Percentiles rank a stretch among this genome's conserved stretches.
Evolutionary conservation across 805 yeast species (phyloP).

Genomic region (Hanseniaspora taiwanica): DNA sequence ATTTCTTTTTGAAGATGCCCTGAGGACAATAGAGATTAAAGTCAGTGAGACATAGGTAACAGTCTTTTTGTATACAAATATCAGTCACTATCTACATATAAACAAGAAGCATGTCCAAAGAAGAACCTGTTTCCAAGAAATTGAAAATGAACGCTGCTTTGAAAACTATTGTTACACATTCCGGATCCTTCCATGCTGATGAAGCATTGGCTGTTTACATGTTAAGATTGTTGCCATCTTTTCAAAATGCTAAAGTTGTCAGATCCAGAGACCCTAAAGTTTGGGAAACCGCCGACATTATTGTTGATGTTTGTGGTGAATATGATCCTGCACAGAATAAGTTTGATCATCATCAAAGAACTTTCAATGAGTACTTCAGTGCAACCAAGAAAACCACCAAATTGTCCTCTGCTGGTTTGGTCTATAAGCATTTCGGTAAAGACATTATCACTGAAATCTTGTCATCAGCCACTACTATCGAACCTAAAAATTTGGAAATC

Average conservation of each 20-base stretch:
- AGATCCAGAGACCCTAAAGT: constrained; percentile 75
- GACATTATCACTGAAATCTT: constrained; percentile 40
- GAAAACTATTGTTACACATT: constrained; percentile 69
- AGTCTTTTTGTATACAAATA: background rate
- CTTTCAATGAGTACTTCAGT: constrained; percentile 61
- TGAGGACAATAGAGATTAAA: too few relatives aligned
- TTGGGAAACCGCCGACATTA: constrained; percentile 82
- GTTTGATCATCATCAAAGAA: constrained; percentile 96
- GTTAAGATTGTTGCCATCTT: constrained; percentile 61
- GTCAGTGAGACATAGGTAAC: background rate
- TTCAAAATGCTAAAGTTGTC: constrained; percentile 48
- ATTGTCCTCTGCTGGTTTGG: constrained; percentile 85
- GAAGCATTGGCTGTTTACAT: constrained; percentile 89
- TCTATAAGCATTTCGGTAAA: constrained; percentile 76
- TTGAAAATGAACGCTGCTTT: constrained; percentile 6
- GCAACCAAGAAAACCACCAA: constrained; percentile 43
- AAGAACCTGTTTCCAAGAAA: background rate
- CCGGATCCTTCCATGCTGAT: constrained; percentile 95
- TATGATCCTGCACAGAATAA: constrained; percentile 67
- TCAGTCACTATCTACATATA: background rate
- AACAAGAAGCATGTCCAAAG: background rate
- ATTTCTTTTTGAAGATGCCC: too few relatives aligned
- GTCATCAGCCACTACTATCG: constrained; percentile 31
- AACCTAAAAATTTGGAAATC: constrained; percentile 38
- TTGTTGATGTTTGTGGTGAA: constrained; percentile 88